Conservation (phyloP, 768 basidiomycete species). For the Russula sp. region DNA sequence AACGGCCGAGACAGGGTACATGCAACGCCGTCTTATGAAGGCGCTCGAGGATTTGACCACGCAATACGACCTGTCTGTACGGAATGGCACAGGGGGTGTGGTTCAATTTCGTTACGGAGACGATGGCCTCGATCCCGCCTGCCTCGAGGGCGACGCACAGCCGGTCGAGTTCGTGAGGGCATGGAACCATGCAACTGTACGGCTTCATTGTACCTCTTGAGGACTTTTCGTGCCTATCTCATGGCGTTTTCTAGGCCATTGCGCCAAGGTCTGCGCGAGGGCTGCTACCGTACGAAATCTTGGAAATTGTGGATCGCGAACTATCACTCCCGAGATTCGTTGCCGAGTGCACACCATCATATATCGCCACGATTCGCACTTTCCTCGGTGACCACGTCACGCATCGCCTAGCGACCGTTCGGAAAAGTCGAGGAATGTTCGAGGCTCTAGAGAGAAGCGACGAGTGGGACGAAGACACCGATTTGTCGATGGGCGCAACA, state of each 20-base stretch:
- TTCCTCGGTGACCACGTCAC: slow-evolving; percentile 70
- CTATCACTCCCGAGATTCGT: slow-evolving; percentile 52
- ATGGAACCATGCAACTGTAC: slow-evolving; percentile 78
- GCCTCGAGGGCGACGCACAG: slow-evolving; percentile 90
- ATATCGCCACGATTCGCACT: slow-evolving; percentile 57
- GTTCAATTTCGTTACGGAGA: slow-evolving; percentile 98
- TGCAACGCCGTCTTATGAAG: slow-evolving; percentile 99
- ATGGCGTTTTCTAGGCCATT: slow-evolving; percentile 46
- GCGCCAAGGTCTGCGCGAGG: slow-evolving; percentile 52
- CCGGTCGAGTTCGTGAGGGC: slow-evolving; percentile 87
- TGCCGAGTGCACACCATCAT: slow-evolving; percentile 66
- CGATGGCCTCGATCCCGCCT: slow-evolving; percentile 95
- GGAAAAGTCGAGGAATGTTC: slow-evolving; percentile 74
- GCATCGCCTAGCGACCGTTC: slow-evolving; percentile 55
- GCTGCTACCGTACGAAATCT: slow-evolving; percentile 82
- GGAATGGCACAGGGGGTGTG: slow-evolving; percentile 90
- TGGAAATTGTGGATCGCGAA: slow-evolving; percentile 62
- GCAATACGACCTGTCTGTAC: slow-evolving; percentile 92
- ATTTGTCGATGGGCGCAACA: slow-evolving; percentile 68
- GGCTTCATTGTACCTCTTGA: slow-evolving; percentile 20
- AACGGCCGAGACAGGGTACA: slow-evolving; percentile 99
- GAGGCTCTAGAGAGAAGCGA: slow-evolving; percentile 67
- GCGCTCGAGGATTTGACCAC: slow-evolving; percentile 95
- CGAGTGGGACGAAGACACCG: slow-evolving; percentile 75
- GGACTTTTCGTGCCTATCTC: neutral